Percentiles rank a stretch among this genome's conserved stretches.
phyloP scores from a whole-genome alignment of 2,329 filamentous ascomycete species.

The Sclerotinia minor region DNA sequence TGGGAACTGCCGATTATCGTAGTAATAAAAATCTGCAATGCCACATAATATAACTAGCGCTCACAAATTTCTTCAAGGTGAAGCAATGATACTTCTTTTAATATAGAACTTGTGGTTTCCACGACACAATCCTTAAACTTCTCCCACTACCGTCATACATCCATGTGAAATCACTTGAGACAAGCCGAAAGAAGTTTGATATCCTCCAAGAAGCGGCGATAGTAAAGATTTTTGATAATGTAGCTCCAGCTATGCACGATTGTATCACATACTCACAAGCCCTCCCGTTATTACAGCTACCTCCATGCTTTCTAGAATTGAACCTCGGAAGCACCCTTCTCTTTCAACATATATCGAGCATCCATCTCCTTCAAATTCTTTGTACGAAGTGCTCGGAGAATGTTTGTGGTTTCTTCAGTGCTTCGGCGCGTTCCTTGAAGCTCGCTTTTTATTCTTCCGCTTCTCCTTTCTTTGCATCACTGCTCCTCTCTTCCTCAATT shows the following conservation, averaged over 20 bases:
- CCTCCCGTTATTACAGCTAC: no score
- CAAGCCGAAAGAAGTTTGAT: not conserved
- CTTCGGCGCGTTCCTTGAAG: not conserved
- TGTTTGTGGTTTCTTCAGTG: not conserved
- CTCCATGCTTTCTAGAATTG: not conserved
- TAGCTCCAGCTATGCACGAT: not conserved
- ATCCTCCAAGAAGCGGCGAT: not conserved
- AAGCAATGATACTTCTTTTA: not conserved
- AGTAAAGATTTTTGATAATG: not conserved
- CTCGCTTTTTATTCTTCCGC: not conserved
- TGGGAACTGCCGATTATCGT: not conserved
- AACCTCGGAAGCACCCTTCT: no score
- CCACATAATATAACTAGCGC: not conserved
- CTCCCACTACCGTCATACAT: not conserved
- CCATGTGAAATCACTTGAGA: not conserved
- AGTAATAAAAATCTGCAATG: no score
- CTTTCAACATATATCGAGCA: not conserved
- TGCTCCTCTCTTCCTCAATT: not conserved
- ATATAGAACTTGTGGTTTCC: not conserved
- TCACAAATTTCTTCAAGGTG: not conserved
- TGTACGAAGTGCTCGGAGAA: not conserved
- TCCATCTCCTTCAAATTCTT: not conserved
- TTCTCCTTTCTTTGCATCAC: not conserved
- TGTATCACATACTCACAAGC: not conserved
- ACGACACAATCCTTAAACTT: not conserved